Evolutionary conservation across 1,139 yeast species (phyloP), one percentile per base, ranked within the genome.

Genomic region (Nadsonia commutata): DNA sequence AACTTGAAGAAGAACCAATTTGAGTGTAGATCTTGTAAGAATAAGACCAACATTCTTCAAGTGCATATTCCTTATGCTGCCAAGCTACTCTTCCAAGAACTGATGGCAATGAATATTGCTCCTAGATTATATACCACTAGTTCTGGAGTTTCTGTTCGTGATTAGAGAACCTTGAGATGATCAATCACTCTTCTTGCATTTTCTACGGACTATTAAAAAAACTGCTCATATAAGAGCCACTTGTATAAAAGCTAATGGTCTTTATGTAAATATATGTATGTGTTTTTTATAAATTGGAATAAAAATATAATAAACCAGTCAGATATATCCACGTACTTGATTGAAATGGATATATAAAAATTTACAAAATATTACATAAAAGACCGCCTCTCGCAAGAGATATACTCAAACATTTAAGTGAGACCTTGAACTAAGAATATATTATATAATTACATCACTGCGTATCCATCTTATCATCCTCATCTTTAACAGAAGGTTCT

Each of bases 1-100:
- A 90, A 88, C 65, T 72, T 90, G 67, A 88, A 88, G 64, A 94
- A 90, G 72, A 85, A 85, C 58, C 97, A 90, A 67, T 93, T 84
- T 60, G 98, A 90, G 67, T 90, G 99, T 69, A 85, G 96, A 56
- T 85, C 96, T 43, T 90, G 99, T 72, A 90, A 90, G 67, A 90
- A 90, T 69, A 93, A 93, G 74, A 90, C 97, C 51, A 93, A 90
- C 65, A 90, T 90, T 58, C 90, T 85, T 65, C 99, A 90, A 70
- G 83, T 88, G 51, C 95, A 90, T 61, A 83, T 90, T 59, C 97
- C 97, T 40, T 90, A 90, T 63, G 98, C 98, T 42, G 97, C 97
- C 45, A 88, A 88, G 67, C 72, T 88, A 59, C 68, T 88, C 59
- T 90, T 88, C 84, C 98, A 88, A 68, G 98, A 90, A 68, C 74